A percentile compares a stretch with the other conserved stretches of the same genome.
These are phyloP conservation scores for Bombardia bombarda DNA, from an alignment of 495 filamentous ascomycete species.

Conservation along the genomic window DNA sequence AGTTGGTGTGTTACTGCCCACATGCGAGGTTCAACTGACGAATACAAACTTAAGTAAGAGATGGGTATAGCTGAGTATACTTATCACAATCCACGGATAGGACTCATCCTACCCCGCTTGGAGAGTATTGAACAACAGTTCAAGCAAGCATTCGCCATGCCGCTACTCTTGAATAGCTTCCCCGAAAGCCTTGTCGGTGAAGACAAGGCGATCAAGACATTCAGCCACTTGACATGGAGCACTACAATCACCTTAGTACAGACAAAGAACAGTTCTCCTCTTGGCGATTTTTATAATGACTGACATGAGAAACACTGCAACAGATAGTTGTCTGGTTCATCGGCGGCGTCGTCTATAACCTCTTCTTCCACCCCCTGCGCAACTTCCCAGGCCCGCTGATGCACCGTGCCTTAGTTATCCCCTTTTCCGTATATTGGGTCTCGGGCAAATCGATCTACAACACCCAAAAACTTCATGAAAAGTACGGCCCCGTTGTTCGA, in stretches of 20 bases:
- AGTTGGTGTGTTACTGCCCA: too few relatives aligned
- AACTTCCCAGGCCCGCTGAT: constrained; percentile 43
- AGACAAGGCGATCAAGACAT: background rate
- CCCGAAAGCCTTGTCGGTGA: background rate
- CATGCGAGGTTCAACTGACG: too few relatives aligned
- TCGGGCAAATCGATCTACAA: constrained; percentile 7
- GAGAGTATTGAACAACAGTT: too few relatives aligned
- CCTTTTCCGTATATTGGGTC: constrained; percentile 10
- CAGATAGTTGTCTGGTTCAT: background rate
- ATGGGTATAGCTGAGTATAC: too few relatives aligned
- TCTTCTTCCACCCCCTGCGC: constrained; percentile 47
- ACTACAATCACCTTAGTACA: background rate
- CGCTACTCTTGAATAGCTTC: background rate
- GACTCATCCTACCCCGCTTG: too few relatives aligned
- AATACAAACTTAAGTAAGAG: too few relatives aligned
- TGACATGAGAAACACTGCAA: background rate
- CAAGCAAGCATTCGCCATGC: too few relatives aligned
- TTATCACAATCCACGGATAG: too few relatives aligned
- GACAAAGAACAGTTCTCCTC: background rate
- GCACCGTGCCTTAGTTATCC: constrained; percentile 34
- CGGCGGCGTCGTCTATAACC: constrained; percentile 31
- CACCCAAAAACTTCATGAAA: constrained; percentile 30
- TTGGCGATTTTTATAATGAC: background rate
- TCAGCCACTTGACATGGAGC: background rate
- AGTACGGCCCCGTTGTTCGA: constrained; percentile 48